These are phyloP conservation scores for Pichia sp. DNA, from an alignment of 1,139 yeast genomes.

Conservation along the genomic window DNA sequence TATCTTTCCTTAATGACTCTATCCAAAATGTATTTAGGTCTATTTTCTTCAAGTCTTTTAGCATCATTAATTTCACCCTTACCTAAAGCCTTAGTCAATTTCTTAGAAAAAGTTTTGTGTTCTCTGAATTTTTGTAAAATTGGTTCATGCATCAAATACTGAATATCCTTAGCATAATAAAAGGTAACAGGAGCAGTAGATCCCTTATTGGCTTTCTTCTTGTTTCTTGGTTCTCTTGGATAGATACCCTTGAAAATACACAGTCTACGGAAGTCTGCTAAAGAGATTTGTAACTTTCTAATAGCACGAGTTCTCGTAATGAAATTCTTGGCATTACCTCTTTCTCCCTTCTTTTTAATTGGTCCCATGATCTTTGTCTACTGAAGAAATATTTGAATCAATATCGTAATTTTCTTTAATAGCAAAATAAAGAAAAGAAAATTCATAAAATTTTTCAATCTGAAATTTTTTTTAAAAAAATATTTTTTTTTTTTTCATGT, in stretches of 20 bases:
- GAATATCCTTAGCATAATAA: slow-evolving; percentile 89
- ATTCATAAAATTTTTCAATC: no score
- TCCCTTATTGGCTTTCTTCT: slow-evolving; percentile 96
- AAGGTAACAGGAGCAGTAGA: slow-evolving; percentile 94
- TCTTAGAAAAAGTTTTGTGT: slow-evolving; percentile 89
- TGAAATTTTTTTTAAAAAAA: no score
- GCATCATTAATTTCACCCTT: slow-evolving; percentile 90
- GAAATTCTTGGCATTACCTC: slow-evolving; percentile 90
- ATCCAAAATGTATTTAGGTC: slow-evolving; percentile 83
- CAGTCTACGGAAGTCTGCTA: slow-evolving; percentile 96
- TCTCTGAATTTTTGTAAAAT: slow-evolving; percentile 87
- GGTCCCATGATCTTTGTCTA: no score
- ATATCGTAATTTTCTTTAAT: no score
- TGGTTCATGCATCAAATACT: slow-evolving; percentile 92
- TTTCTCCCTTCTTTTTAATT: slow-evolving; percentile 69
- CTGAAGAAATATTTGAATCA: no score
- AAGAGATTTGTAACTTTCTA: slow-evolving; percentile 81
- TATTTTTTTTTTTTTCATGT: no score
- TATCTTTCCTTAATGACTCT: slow-evolving; percentile 91
- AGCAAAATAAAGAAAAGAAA: no score
- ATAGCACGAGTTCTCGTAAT: slow-evolving; percentile 95
- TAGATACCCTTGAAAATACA: slow-evolving; percentile 95
- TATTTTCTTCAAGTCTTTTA: slow-evolving; percentile 67
- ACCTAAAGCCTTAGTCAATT: slow-evolving; percentile 83
- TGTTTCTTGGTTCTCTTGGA: slow-evolving; percentile 95